phyloP scores from a whole-genome alignment of 805 yeast genomes.

The Teunomyces lycoperdinae region DNA sequence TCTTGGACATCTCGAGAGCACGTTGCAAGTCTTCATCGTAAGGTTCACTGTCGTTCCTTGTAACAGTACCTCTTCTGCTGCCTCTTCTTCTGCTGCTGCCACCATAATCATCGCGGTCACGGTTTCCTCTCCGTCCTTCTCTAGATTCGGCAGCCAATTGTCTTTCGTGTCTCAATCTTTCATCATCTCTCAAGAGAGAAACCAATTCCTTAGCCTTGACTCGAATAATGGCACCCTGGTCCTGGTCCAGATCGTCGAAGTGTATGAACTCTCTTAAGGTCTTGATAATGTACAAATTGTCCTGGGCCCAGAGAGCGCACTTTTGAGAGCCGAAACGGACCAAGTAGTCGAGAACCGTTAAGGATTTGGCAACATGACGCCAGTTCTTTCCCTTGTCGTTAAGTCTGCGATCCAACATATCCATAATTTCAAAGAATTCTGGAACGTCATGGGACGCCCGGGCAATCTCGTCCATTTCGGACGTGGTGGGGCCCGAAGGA shows the following conservation, averaged over 20 bases:
- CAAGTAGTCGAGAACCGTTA: constrained; percentile 84
- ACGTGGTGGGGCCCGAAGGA: constrained; percentile 75
- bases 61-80: constrained; percentile 7
- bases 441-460: constrained; percentile 54
- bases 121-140: constrained; percentile 25
- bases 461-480: constrained; percentile 77
- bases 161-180: constrained; percentile 71
- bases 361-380: constrained; percentile 92
- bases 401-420: constrained; percentile 85
- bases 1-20: constrained; percentile 76
- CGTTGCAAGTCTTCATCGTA: constrained; percentile 74
- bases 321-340: constrained; percentile 84
- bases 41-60: constrained; percentile 33
- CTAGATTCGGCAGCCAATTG: constrained; percentile 30
- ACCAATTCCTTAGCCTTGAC: constrained; percentile 90
- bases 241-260: constrained; percentile 71
- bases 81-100: constrained; percentile 16
- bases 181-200: constrained; percentile 75
- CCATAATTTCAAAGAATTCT: constrained; percentile 87
- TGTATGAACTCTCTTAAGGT: constrained; percentile 88
- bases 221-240: constrained; percentile 83
- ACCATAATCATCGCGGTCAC: constrained; percentile 14
- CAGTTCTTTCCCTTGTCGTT: constrained; percentile 97
- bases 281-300: constrained; percentile 82
- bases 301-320: constrained; percentile 89